A percentile compares a stretch with the other conserved stretches of the same genome.
phyloP scores from a whole-genome alignment of 2,329 filamentous ascomycete species.

The Xylaria sp. region DNA sequence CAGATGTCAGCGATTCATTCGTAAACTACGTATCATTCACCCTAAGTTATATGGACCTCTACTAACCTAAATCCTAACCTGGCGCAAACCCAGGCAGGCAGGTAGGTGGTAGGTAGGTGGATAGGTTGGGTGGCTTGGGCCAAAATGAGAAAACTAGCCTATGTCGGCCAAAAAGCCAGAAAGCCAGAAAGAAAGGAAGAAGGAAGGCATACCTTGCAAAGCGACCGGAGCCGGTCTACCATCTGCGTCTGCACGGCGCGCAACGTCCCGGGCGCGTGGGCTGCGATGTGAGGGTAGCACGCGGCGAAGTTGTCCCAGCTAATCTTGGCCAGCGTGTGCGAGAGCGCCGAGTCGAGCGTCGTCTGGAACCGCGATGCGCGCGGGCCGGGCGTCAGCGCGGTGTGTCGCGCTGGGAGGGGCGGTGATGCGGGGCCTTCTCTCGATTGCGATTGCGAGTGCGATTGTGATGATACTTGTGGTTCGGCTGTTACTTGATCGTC shows the following conservation, averaged over 20 bases:
- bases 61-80: not conserved
- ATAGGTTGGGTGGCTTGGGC: too few relatives aligned
- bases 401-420: conserved; percentile 55
- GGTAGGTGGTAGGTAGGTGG: not conserved
- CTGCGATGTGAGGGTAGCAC: conserved; percentile 71
- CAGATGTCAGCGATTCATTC: conserved; percentile 14
- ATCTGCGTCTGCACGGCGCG: conserved; percentile 68
- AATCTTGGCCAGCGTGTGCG: conserved; percentile 66
- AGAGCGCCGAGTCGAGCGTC: conserved; percentile 64
- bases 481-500: conserved; percentile 9
- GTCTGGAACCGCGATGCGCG: conserved; percentile 66
- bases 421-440: conserved; percentile 36
- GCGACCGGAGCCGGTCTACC: conserved; percentile 64
- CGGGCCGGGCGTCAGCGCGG: conserved; percentile 62
- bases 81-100: not conserved
- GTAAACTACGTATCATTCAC: not conserved
- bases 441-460: conserved; percentile 22
- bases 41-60: not conserved
- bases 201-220: conserved; percentile 59
- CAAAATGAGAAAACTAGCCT: too few relatives aligned
- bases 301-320: conserved; percentile 67
- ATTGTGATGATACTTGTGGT: conserved; percentile 5
- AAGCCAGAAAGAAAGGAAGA: too few relatives aligned
- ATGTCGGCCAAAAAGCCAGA: not conserved
- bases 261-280: conserved; percentile 62